phyloP scores from a whole-genome alignment of 2,329 filamentous ascomycete genomes.

The Colletotrichum neosansevieriae region DNA sequence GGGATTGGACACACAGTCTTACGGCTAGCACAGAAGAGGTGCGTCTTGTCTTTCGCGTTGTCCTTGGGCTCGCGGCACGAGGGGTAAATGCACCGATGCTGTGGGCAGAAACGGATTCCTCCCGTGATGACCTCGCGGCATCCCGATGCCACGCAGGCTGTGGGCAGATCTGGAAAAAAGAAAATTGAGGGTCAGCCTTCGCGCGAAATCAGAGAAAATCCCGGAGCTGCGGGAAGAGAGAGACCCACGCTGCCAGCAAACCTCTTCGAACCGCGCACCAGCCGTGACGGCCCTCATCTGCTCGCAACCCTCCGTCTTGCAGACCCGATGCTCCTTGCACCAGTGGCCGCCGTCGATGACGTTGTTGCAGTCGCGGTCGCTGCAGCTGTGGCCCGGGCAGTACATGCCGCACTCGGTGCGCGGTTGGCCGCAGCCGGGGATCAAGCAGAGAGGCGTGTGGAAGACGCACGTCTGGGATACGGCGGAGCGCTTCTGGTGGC shows the following conservation, averaged over 20 bases:
- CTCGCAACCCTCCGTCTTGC: conserved; percentile 36
- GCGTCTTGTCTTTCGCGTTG: not conserved
- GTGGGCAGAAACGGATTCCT: conserved; percentile 16
- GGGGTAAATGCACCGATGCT: conserved; percentile 36
- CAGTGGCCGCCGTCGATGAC: conserved; percentile 40
- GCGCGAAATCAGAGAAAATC: not conserved
- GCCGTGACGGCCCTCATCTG: conserved; percentile 19
- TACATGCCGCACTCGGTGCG: conserved; percentile 32
- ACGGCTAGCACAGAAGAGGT: conserved; percentile 36
- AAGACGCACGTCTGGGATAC: conserved; percentile 29
- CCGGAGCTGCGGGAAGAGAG: no score
- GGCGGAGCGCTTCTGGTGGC: conserved; percentile 36
- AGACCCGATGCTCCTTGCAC: conserved; percentile 40
- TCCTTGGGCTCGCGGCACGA: conserved; percentile 32
- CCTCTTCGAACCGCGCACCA: conserved; percentile 1
- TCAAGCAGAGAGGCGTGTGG: conserved; percentile 40
- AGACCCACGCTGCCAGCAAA: conserved; percentile 36
- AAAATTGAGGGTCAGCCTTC: not conserved
- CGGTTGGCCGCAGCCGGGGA: conserved; percentile 34
- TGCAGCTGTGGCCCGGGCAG: conserved; percentile 40
- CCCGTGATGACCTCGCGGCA: conserved; percentile 17
- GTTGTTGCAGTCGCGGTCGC: conserved; percentile 28
- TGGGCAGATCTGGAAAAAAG: not conserved
- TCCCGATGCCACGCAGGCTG: not conserved
- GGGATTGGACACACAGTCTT: not conserved